phyloP scores from a whole-genome alignment of 257 asterid species.

The Capsicum rhomboideum region DNA sequence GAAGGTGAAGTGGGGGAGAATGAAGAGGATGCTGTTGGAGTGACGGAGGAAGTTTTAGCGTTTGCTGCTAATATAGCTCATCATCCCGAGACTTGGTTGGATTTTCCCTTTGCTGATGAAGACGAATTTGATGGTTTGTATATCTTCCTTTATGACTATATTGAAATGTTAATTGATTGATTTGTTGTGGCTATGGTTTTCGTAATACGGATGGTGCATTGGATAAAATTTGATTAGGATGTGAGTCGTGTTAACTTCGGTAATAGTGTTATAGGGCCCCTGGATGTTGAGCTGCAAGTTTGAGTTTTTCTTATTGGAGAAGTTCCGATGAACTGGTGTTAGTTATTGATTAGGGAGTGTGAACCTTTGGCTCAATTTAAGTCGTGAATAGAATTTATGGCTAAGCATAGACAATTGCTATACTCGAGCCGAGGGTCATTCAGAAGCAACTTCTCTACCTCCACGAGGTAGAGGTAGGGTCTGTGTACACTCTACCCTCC shows the following conservation, averaged over 20 bases:
- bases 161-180: background rate
- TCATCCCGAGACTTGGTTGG: conserved; percentile 99
- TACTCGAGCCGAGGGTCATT: no score
- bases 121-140: conserved; percentile 74
- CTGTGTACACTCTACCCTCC: no score
- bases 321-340: background rate
- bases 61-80: conserved; percentile 88
- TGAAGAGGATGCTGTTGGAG: conserved; percentile 51
- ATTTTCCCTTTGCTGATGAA: conserved; percentile 82
- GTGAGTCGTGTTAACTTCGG: background rate
- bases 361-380: background rate
- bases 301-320: background rate
- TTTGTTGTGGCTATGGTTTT: background rate
- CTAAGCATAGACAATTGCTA: background rate
- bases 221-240: background rate
- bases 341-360: background rate
- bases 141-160: background rate
- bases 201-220: background rate
- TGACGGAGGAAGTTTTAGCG: conserved; percentile 79
- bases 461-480: no score
- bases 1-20: conserved; percentile 27
- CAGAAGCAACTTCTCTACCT: no score
- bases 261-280: background rate
- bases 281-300: background rate
- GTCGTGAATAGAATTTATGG: background rate